Base-by-base conservation (phyloP, 169 alveolate genomes). In the Plasmodium chabaudi region DNA sequence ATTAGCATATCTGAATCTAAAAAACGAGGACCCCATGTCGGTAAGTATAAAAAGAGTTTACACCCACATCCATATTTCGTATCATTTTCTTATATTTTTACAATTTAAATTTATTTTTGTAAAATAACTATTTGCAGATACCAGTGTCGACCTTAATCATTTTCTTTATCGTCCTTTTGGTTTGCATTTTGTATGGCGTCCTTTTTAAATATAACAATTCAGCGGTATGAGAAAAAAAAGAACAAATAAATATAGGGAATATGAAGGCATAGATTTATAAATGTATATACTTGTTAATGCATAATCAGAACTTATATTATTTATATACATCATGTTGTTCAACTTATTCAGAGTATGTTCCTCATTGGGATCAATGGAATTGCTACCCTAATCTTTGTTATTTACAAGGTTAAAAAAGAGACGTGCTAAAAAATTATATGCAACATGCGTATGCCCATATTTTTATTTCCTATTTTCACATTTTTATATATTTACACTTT, bases 161-260 rank as follows among this genome's bases (percentile, higher is more conserved):
- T 60, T 74, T 74, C 53, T 60, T 74, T 55, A 42, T 61, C 15
- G 60, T 59, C 10, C 63, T 74, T 46, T 5, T 21, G 51, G 5
- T 42, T 25, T 74, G 59, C 69, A 17, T 74, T 17, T 74, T 59
- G 55, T 74, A 74, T 23, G 72, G 55, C 25, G 10, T 27, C 56
- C 44, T 74, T 49, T 74, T 74, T 67, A 27, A 74, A 27, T 74
- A 74, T 25, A 65, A 74, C 23, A 74, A 74, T 46, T 74, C 67
- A 9, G 46, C 44, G 88, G 88, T 74, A 53, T 60, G 39, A 64
- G 53, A 13, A 15, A 25, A 19, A 63, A 25, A 63, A 17, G 10
- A 9, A 2, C 3, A 23, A 61, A 12, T 2, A 17, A 17, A 59
- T 9, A 59, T 59, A 5, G 19, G 1, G 2, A 34, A 34, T 34